phyloP scores from a whole-genome alignment of 2,329 filamentous ascomycete species.

The Hawksworthiomyces lignivorus region DNA sequence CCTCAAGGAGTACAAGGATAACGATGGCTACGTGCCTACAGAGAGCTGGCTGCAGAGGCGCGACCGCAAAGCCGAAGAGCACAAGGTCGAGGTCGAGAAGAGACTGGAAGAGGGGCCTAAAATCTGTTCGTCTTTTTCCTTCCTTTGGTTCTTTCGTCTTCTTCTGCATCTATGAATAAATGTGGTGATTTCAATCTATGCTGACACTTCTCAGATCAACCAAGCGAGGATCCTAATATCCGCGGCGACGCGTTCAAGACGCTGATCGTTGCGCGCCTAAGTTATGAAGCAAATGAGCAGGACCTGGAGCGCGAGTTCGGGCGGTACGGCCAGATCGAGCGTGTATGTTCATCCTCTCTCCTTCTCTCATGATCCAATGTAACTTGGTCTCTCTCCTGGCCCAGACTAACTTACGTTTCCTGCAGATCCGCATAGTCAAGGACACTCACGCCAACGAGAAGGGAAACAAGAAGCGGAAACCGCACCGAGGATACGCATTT shows the following conservation, averaged over 20 bases:
- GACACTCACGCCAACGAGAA: conserved; percentile 63
- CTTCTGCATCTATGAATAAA: no score
- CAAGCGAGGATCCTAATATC: conserved; percentile 76
- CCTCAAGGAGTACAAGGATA: conserved; percentile 69
- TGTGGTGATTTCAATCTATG: not conserved
- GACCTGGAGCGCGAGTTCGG: conserved; percentile 92
- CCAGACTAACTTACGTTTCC: not conserved
- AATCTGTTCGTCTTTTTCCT: conserved; percentile 42
- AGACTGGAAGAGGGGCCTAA: conserved; percentile 56
- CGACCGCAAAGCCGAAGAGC: conserved; percentile 77
- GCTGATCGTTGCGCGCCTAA: conserved; percentile 81
- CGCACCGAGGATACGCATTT: conserved; percentile 88
- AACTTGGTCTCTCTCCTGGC: conserved; percentile 8
- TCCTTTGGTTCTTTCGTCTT: not conserved
- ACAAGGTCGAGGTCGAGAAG: conserved; percentile 59
- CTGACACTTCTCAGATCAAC: conserved; percentile 58
- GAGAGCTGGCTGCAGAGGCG: conserved; percentile 89
- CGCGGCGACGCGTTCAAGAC: conserved; percentile 93
- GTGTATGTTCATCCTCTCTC: conserved; percentile 45
- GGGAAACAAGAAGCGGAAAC: conserved; percentile 70
- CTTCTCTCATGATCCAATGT: no score
- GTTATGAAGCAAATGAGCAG: conserved; percentile 80
- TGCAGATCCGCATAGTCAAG: conserved; percentile 77
- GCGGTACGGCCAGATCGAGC: conserved; percentile 87
- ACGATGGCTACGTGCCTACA: conserved; percentile 68